A percentile compares a stretch with the other conserved stretches of the same genome.
These are phyloP conservation scores for Chlorophyllum brunneum DNA, from an alignment of 768 basidiomycete species.

Conservation along the genomic window DNA sequence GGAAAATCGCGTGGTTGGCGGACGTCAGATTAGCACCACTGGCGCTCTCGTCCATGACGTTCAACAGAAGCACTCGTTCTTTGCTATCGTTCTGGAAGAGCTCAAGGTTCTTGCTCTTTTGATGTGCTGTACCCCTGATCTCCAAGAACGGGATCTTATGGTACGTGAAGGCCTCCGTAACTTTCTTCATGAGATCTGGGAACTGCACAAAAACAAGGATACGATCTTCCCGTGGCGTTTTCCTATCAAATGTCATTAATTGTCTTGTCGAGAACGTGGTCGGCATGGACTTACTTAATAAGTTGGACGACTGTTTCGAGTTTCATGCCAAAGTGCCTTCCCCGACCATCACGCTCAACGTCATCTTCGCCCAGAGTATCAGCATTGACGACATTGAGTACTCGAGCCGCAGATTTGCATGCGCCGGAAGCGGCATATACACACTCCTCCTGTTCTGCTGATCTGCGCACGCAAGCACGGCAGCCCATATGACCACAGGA, in stretches of 20 bases:
- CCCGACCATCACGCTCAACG: slow-evolving; percentile 62
- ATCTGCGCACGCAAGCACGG: slow-evolving; percentile 61
- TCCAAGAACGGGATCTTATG: slow-evolving; percentile 75
- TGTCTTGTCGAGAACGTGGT: neutral
- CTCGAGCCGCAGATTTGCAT: slow-evolving; percentile 78
- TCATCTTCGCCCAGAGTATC: slow-evolving; percentile 80
- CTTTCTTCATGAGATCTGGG: slow-evolving; percentile 88
- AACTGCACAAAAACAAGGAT: slow-evolving; percentile 96
- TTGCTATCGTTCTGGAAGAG: slow-evolving; percentile 79
- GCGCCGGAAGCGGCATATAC: slow-evolving; percentile 64
- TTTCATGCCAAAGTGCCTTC: slow-evolving; percentile 80
- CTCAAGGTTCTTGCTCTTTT: slow-evolving; percentile 79
- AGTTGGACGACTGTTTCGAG: slow-evolving; percentile 72
- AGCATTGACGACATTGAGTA: slow-evolving; percentile 79
- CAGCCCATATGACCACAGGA: slow-evolving; percentile 93
- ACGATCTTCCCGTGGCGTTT: slow-evolving; percentile 72
- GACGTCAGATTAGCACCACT: slow-evolving; percentile 89
- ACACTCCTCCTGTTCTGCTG: slow-evolving; percentile 79
- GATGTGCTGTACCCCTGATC: slow-evolving; percentile 72
- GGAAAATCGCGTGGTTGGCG: slow-evolving; percentile 93
- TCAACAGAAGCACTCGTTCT: slow-evolving; percentile 80
- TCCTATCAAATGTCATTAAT: slow-evolving; percentile 34
- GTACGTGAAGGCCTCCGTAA: slow-evolving; percentile 73
- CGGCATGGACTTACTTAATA: slow-evolving; percentile 56
- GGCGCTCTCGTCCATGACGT: slow-evolving; percentile 95